phyloP scores from a whole-genome alignment of 148 eudicot genomes.

The Vaccinium myrtillus region DNA sequence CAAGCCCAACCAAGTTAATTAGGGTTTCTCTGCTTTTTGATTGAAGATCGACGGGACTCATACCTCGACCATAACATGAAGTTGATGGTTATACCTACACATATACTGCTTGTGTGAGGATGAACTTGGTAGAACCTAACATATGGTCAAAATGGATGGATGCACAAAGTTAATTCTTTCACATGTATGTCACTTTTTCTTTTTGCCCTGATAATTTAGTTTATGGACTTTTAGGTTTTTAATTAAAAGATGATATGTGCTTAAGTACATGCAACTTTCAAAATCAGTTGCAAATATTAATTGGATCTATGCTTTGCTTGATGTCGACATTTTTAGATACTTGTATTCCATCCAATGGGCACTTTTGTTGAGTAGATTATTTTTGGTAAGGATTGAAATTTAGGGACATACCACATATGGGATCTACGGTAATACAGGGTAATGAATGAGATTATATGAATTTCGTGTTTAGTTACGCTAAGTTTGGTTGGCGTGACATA shows the following conservation, averaged over 20 bases:
- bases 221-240: neutral
- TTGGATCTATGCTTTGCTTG: neutral
- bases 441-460: neutral
- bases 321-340: neutral
- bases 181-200: neutral
- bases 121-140: neutral
- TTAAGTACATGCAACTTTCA: neutral
- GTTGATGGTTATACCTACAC: neutral
- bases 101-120: neutral
- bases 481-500: neutral
- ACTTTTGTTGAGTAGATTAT: neutral
- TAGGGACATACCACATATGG: neutral
- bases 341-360: too few species aligned
- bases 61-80: neutral
- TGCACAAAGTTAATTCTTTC: neutral
- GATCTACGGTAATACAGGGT: neutral
- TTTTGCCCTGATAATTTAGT: neutral
- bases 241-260: neutral
- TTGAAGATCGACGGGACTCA: too few species aligned
- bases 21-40: too few species aligned
- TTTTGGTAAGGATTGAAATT: neutral
- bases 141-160: neutral
- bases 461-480: neutral
- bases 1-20: too few species aligned
- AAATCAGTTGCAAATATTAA: neutral